Base-by-base conservation (phyloP, 345 rosid species). In the Citrus medica region DNA sequence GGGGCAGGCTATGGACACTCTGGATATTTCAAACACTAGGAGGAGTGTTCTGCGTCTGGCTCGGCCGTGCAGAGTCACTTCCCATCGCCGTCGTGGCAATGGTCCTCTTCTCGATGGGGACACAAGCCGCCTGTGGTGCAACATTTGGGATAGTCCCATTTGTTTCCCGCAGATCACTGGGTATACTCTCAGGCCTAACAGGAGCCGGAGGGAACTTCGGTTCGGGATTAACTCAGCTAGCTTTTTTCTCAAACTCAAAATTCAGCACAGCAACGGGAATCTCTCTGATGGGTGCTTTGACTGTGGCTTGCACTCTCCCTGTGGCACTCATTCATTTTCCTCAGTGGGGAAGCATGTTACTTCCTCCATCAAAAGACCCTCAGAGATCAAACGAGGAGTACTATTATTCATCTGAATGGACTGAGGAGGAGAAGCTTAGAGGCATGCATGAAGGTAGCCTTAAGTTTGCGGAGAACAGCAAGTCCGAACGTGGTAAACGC, bases 41-140 rank as follows among this genome's bases (percentile, higher is more conserved):
- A 76, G 97, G 88, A 14, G 85, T 71, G 62, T 90, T 94, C 86
- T 94, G 97, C 59, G 81, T 92, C 71, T 93, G 95, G 93, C 90
- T 94, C 1, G 94, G 98, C 42, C 89, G 70, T 0, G 93, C 97
- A 71, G 82, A 71, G 59, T 74, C 98, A 33, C 91, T 94, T 55
- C 92, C 93, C 10, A 27, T 91, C 1, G 94, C 98, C 5, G 4
- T 92, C 58, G 33, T 86, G 5, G 84, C 97, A 17, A 92, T 91
- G 96, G 89, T 91, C 58, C 89, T 91, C 38, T 91, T 92, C 88
- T 92, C 94, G 0, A 7, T 88, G 0, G 98, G 94, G 2, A 90
- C 91, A 27, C 97, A 92, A 83, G 96, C 98, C 0, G 94, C 98
- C 1, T 94, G 98, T 5, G 96, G 98, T 22, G 97, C 97, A 5